A percentile compares a stretch with the other conserved stretches of the same genome.
phyloP scores from a whole-genome alignment of 495 filamentous ascomycete species.

The Apiosordaria backusii region DNA sequence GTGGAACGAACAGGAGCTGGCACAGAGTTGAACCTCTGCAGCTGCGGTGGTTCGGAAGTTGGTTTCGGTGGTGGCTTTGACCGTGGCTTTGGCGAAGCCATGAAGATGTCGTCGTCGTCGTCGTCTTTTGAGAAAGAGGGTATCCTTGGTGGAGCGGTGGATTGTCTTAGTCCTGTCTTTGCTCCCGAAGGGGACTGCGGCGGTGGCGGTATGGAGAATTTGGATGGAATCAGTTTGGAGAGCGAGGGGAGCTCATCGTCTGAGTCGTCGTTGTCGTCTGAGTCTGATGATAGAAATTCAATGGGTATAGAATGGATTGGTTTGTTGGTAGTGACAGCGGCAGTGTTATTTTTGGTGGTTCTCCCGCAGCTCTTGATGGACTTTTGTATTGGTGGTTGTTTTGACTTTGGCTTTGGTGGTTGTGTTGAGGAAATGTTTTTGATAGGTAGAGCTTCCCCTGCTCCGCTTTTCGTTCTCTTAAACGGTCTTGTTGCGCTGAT shows the following conservation, averaged over 20 bases:
- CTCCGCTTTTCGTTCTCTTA: constrained; percentile 28
- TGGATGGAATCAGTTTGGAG: neutral
- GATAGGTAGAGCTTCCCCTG: neutral
- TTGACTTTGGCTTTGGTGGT: neutral
- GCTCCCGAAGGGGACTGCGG: neutral
- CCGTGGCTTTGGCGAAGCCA: neutral
- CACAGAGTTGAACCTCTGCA: too few species aligned
- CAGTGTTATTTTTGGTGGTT: neutral
- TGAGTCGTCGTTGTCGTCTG: neutral
- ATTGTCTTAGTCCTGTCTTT: neutral
- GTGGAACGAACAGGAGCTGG: neutral
- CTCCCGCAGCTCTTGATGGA: neutral
- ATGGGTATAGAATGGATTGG: neutral
- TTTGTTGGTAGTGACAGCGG: neutral
- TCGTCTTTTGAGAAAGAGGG: neutral
- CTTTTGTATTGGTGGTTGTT: neutral
- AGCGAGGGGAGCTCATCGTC: neutral
- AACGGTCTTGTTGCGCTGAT: constrained; percentile 18
- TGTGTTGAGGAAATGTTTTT: neutral
- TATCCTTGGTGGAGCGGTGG: neutral
- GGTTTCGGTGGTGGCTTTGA: neutral
- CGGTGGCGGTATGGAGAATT: neutral
- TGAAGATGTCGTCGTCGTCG: neutral
- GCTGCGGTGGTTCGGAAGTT: too few species aligned
- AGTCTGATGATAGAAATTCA: neutral